Percentiles rank a stretch among this genome's conserved stretches.
phyloP scores from a whole-genome alignment of 495 filamentous ascomycete species.

The Hypoxylon crocopeplum region DNA sequence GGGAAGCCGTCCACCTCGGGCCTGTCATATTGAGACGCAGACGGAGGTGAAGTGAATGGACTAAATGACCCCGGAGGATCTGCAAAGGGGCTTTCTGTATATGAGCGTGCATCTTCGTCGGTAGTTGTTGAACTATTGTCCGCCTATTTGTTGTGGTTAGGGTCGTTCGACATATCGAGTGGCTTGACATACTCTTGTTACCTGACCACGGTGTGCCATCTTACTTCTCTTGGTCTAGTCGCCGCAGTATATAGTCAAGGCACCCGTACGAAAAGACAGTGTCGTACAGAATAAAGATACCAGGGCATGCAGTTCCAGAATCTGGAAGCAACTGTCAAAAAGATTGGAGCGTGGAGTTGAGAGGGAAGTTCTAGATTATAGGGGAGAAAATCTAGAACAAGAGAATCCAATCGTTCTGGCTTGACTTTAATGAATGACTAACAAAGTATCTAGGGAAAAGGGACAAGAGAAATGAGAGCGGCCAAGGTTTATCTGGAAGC shows the following conservation, averaged over 20 bases:
- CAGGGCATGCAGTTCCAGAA: background rate
- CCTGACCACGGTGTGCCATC: background rate
- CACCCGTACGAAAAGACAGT: background rate
- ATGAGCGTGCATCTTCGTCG: background rate
- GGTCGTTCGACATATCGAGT: background rate
- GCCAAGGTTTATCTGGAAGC: background rate
- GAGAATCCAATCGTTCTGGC: conserved; percentile 1
- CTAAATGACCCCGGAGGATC: background rate
- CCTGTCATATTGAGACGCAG: conserved; percentile 2
- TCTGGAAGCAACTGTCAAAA: background rate
- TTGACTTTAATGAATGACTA: conserved; percentile 28
- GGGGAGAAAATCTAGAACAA: conserved; percentile 4
- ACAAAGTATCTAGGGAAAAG: background rate
- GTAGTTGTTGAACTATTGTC: background rate
- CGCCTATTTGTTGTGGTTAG: conserved; percentile 9
- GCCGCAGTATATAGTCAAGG: background rate
- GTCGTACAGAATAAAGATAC: background rate
- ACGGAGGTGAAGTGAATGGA: background rate
- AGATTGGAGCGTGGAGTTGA: background rate
- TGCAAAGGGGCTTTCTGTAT: conserved; percentile 10
- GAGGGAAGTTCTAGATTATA: background rate
- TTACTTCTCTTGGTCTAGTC: background rate
- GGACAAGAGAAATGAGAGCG: background rate
- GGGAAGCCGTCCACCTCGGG: background rate
- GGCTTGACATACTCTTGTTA: conserved; percentile 11